These are phyloP conservation scores for Cercophora samala DNA, from an alignment of 495 filamentous ascomycete genomes.

Conservation along the genomic window DNA sequence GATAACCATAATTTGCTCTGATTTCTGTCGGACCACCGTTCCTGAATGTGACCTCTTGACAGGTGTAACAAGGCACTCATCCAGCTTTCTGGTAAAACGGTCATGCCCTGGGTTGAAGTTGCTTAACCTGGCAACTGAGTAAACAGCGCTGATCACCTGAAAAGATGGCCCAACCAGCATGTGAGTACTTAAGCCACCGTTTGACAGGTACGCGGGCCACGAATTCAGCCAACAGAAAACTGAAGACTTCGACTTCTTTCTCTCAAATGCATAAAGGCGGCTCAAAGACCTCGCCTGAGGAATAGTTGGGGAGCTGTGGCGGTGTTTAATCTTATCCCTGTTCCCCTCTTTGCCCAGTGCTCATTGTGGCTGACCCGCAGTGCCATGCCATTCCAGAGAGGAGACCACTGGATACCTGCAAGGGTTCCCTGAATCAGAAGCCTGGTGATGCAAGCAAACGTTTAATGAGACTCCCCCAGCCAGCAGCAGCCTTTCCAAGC, in stretches of 20 bases:
- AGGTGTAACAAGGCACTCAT: background rate
- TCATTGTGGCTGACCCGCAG: conserved; percentile 1
- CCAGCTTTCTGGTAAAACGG: background rate
- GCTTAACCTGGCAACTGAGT: no score
- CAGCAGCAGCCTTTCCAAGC: conserved; percentile 4
- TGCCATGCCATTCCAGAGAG: background rate
- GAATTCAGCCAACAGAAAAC: no score
- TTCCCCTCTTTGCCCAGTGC: conserved; percentile 6
- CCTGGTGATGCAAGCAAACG: conserved; percentile 15
- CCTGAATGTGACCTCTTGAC: background rate
- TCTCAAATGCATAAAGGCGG: background rate
- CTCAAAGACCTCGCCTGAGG: background rate
- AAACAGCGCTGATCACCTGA: background rate
- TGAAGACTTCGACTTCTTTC: background rate
- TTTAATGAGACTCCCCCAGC: conserved; percentile 12
- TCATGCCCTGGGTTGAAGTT: no score
- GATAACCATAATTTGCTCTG: background rate
- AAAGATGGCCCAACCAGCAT: background rate
- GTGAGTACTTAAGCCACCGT: background rate
- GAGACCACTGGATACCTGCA: background rate
- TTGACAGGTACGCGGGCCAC: no score
- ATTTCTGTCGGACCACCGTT: background rate
- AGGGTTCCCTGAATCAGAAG: conserved; percentile 11
- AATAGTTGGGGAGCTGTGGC: background rate
- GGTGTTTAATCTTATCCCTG: conserved; percentile 1